Base-by-base conservation (phyloP, 805 yeast species). In the Torulaspora indica region DNA sequence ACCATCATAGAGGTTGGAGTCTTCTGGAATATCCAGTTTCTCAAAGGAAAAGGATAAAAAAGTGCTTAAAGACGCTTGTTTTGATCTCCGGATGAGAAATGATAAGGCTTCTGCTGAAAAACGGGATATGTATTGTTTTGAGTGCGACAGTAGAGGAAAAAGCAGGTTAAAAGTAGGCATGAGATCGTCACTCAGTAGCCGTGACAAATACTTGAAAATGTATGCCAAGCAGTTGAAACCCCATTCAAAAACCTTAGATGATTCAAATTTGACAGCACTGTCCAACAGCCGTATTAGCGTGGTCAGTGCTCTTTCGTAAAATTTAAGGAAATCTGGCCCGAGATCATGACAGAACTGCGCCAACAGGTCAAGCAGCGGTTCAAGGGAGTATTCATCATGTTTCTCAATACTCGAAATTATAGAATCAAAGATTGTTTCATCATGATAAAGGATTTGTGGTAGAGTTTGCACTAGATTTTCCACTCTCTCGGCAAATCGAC, bases 61-160 rank as follows among this genome's bases (percentile, higher is more conserved):
- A 0, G 52, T 45, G 1, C 60, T 55, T 38, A 89, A 65, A 5
- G 75, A 66, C 0, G 72, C 72, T 0, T 70, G 60, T 18, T 72
- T 71, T 49, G 85, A 73, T 61, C 86, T 86, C 58, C 93, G 78
- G 8, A 91, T 69, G 45, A 91, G 69, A 55, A 85, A 93, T 0
- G 97, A 85, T 36, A 91, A 63, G 0, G 96, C 93, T 63, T 91
- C 97, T 0, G 96, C 89, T 15, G 95, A 81, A 56, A 91, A 93
- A 49, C 95, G 74, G 1, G 86, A 73, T 28, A 90, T 73, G 51
- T 83, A 79, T 22, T 78, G 78, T 53, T 81, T 83, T 44, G 79
- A 66, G 28, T 77, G 76, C 24, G 68, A 58, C 43, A 91, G 68
- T 17, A 88, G 63, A 0, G 95, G 90, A 27, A 78, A 64, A 9